Conservation (phyloP, 164 flowering plant species). For the Platanus orientalis region DNA sequence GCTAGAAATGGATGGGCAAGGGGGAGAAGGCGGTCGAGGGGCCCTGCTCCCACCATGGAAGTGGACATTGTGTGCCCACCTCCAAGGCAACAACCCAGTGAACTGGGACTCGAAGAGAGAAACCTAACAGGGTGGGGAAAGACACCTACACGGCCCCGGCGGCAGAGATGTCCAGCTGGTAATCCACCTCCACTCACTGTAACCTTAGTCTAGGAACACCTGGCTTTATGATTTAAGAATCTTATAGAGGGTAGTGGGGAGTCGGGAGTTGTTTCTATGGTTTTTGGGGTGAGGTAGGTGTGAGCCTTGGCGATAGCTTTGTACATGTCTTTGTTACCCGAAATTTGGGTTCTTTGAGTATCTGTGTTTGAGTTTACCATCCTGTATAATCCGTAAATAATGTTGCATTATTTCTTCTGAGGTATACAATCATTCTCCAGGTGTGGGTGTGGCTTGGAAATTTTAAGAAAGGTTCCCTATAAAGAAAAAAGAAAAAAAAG, state of each 20-base stretch:
- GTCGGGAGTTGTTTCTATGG: constrained; percentile 7
- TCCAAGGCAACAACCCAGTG: constrained; percentile 36
- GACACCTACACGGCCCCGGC: constrained; percentile 77
- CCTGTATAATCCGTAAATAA: constrained; percentile 19
- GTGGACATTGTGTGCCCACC: constrained; percentile 21
- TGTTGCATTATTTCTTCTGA: too few species aligned
- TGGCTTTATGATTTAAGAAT: constrained; percentile 10
- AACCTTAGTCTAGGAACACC: constrained; percentile 11
- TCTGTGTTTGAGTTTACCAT: constrained; percentile 13
- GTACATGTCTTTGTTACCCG: constrained; percentile 29
- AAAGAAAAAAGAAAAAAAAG: too few species aligned
- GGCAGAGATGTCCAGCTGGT: constrained; percentile 75
- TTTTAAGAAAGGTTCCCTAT: too few species aligned
- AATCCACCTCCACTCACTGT: constrained; percentile 26
- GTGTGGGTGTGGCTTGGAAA: too few species aligned
- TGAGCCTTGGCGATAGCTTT: constrained; percentile 16
- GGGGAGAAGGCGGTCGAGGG: constrained; percentile 50
- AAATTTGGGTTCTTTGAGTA: constrained; percentile 17
- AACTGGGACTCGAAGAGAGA: constrained; percentile 54
- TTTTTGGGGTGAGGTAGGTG: constrained; percentile 13
- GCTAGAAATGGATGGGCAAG: constrained; percentile 48
- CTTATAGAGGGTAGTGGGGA: constrained; percentile 10
- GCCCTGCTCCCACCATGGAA: constrained; percentile 12
- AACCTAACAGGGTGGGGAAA: constrained; percentile 91
- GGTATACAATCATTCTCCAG: too few species aligned